Percentiles rank a stretch among this genome's conserved stretches.
phyloP scores from a whole-genome alignment of 495 filamentous ascomycete species.

The Echria macrotheca region DNA sequence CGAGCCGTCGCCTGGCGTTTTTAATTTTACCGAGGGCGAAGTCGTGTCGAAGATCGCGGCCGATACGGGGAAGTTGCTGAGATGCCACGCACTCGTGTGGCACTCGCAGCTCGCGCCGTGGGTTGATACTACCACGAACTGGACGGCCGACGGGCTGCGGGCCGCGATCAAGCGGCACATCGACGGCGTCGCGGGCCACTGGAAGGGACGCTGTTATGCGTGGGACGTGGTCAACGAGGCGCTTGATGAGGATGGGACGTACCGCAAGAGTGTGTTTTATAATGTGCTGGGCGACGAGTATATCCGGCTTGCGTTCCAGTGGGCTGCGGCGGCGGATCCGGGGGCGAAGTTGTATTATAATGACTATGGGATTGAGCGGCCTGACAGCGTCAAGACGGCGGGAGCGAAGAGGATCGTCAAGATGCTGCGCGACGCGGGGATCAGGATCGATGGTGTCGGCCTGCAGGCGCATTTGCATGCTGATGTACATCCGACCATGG shows the following conservation, averaged over 20 bases:
- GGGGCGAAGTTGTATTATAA: slow-evolving; percentile 63
- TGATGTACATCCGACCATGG: slow-evolving; percentile 44
- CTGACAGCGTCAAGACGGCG: slow-evolving; percentile 23
- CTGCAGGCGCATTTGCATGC: slow-evolving; percentile 59
- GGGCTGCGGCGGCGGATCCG: slow-evolving; percentile 49
- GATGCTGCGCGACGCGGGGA: slow-evolving; percentile 45
- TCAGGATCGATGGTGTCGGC: slow-evolving; percentile 61
- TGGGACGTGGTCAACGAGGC: slow-evolving; percentile 69
- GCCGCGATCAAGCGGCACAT: slow-evolving; percentile 52
- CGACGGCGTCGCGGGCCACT: slow-evolving; percentile 47
- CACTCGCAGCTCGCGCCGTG: slow-evolving; percentile 54
- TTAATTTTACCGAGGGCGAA: slow-evolving; percentile 51
- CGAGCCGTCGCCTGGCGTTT: slow-evolving; percentile 43
- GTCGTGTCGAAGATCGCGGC: slow-evolving; percentile 42
- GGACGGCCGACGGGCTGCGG: slow-evolving; percentile 48
- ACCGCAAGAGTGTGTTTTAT: slow-evolving; percentile 52
- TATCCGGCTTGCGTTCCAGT: slow-evolving; percentile 52
- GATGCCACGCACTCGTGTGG: slow-evolving; percentile 60
- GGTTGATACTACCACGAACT: slow-evolving; percentile 47
- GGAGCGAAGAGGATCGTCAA: slow-evolving; percentile 52
- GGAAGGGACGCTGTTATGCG: slow-evolving; percentile 50
- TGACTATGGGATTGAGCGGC: slow-evolving; percentile 61
- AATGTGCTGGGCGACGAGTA: slow-evolving; percentile 52
- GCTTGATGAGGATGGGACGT: slow-evolving; percentile 62
- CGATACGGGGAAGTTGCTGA: slow-evolving; percentile 43